Percentiles rank a stretch among this genome's conserved stretches.
Evolutionary conservation across 192 early-diverging fungal species (phyloP).

Genomic region (Backusella luteola): DNA sequence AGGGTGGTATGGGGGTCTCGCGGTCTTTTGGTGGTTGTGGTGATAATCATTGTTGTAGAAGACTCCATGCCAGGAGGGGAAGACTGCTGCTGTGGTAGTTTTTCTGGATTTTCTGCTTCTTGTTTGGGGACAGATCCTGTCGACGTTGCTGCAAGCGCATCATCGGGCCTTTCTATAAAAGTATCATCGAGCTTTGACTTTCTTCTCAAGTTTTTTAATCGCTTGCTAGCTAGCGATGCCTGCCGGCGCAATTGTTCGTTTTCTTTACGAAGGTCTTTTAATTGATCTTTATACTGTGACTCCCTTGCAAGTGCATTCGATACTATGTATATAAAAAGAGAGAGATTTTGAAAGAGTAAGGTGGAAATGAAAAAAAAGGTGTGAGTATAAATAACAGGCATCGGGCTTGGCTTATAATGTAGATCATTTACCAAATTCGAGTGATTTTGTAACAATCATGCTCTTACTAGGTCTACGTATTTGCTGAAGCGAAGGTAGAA

Average conservation of each 20-base stretch:
- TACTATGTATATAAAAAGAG: slow-evolving; percentile 7
- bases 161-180: not conserved
- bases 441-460: slow-evolving; percentile 75
- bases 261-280: slow-evolving; percentile 12
- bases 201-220: not conserved
- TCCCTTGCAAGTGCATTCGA: slow-evolving; percentile 15
- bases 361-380: not conserved
- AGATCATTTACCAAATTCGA: slow-evolving; percentile 62
- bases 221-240: not conserved
- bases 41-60: not conserved
- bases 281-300: slow-evolving; percentile 6
- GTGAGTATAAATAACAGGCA: not conserved
- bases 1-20: not conserved
- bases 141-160: not conserved
- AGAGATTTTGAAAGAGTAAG: not conserved
- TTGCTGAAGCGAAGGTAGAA: slow-evolving; percentile 64
- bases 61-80: not conserved
- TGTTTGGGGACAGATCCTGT: not conserved
- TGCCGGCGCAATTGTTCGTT: slow-evolving; percentile 11
- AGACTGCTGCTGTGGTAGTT: not conserved
- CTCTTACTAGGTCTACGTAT: slow-evolving; percentile 79
- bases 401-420: not conserved
- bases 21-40: not conserved
- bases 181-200: not conserved
- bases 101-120: not conserved